These are phyloP conservation scores for Acer yangbiense DNA, from an alignment of 345 rosid genomes.

Conservation along the genomic window DNA sequence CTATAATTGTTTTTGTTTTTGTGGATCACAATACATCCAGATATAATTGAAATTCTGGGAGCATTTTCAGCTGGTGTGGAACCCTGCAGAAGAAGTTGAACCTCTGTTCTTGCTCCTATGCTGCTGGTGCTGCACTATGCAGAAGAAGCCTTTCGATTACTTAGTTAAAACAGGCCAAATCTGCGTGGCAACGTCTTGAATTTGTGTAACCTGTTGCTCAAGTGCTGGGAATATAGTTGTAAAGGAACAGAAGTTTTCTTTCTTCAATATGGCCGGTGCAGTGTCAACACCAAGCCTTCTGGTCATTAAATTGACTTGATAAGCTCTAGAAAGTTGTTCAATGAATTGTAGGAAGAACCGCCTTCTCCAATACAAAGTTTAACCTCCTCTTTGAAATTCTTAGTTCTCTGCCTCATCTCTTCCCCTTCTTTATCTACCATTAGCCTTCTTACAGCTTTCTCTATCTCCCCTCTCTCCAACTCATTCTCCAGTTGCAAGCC, in stretches of 20 bases:
- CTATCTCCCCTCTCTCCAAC: slow-evolving; percentile 30
- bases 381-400: slow-evolving; percentile 24
- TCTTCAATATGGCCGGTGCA: not conserved
- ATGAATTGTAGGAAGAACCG: slow-evolving; percentile 28
- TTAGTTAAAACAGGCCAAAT: not conserved
- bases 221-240: not conserved
- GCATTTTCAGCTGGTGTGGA: too few species aligned
- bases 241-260: not conserved
- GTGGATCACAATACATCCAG: too few species aligned
- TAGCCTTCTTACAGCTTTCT: slow-evolving; percentile 20
- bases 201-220: not conserved
- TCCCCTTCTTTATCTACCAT: slow-evolving; percentile 31
- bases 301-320: slow-evolving; percentile 4
- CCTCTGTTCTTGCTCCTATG: too few species aligned
- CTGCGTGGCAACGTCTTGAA: not conserved
- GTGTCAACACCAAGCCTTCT: not conserved
- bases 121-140: not conserved
- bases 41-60: too few species aligned
- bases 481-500: slow-evolving; percentile 30
- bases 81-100: too few species aligned
- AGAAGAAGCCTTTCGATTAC: not conserved
- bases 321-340: slow-evolving; percentile 12
- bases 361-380: slow-evolving; percentile 11
- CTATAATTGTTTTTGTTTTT: too few species aligned
- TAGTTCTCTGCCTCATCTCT: slow-evolving; percentile 22